Base-by-base conservation (phyloP, 108 stramenopile genomes). In the Discostella stelligeroides region DNA sequence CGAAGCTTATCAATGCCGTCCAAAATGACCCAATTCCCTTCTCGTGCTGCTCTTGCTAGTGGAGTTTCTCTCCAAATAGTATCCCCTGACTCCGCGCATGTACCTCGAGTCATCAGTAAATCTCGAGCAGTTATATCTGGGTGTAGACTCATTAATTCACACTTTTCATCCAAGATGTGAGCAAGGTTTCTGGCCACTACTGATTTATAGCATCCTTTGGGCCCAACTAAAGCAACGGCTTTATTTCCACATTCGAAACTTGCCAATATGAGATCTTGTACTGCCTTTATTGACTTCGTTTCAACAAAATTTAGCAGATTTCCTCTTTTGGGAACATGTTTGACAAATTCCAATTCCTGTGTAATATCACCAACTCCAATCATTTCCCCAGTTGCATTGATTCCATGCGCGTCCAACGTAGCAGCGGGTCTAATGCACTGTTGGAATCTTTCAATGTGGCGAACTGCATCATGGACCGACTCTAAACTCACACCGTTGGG, bases 1-100 rank as follows among this genome's bases (percentile, higher is more conserved):
- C 81, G 77, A 27, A 93, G 67, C 47, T 88, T 92, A 20, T 97
- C 91, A 20, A 91, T 71, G 13, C 92, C 94, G 81, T 97, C 97
- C 27, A 97, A 70, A 40, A 94, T 71, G 0, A 75, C 68, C 8
- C 76, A 41, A 23, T 60, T 58, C 7, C 95, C 97, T 2, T 76
- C 66, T 46, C 70, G 34, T 27, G 90, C 91, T 0, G 97, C 92
- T 25, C 66, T 58, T 1, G 87, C 69, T 37, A 97, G 69, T 4
- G 94, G 91, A 1, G 88, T 85, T 39, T 86, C 78, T 64, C 68
- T 71, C 97, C 97, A 97, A 10, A 40, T 68, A 7, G 95, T 95
- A 28, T 88, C 65, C 0, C 96, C 94, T 0, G 78, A 70, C 28
- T 68, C 74, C 11, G 66, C 54, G 50, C 86, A 85, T 20, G 88